phyloP scores from a whole-genome alignment of 2,329 filamentous ascomycete genomes.

The Cladosporium sp. region DNA sequence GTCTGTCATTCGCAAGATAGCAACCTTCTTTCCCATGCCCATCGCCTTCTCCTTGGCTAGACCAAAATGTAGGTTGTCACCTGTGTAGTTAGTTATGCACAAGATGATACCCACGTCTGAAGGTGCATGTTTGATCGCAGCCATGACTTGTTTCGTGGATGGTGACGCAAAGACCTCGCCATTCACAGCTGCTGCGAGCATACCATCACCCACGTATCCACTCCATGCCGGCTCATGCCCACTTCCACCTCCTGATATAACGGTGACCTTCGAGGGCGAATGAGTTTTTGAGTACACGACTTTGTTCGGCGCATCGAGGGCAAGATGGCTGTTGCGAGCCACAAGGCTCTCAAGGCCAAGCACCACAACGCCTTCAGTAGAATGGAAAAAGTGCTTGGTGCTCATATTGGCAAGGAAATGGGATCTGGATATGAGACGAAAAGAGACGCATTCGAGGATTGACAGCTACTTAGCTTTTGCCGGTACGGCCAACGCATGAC shows the following conservation, averaged over 20 bases:
- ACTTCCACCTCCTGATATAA: slow-evolving; percentile 45
- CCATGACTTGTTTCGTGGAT: slow-evolving; percentile 47
- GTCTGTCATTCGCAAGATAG: slow-evolving; percentile 47
- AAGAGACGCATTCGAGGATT: not conserved
- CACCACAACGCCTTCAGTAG: slow-evolving; percentile 48
- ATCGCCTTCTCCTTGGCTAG: slow-evolving; percentile 45
- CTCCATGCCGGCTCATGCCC: slow-evolving; percentile 49
- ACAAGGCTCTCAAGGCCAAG: slow-evolving; percentile 46
- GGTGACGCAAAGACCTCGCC: slow-evolving; percentile 49
- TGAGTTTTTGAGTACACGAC: slow-evolving; percentile 47
- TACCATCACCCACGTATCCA: slow-evolving; percentile 47
- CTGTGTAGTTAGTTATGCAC: slow-evolving; percentile 49
- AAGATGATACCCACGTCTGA: slow-evolving; percentile 44
- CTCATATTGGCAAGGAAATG: slow-evolving; percentile 38
- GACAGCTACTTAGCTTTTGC: not conserved
- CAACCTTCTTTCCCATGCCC: slow-evolving; percentile 42
- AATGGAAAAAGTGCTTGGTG: slow-evolving; percentile 52
- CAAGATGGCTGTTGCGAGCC: slow-evolving; percentile 41
- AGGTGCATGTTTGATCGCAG: slow-evolving; percentile 43
- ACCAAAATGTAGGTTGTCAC: slow-evolving; percentile 48
- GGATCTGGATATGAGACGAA: not conserved
- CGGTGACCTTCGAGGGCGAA: slow-evolving; percentile 39
- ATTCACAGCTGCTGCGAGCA: slow-evolving; percentile 45
- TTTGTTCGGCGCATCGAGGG: slow-evolving; percentile 44
- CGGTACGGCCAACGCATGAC: not conserved